Conservation (phyloP, 2,329 filamentous ascomycete genomes). For the Chalaropsis thielavioides region DNA sequence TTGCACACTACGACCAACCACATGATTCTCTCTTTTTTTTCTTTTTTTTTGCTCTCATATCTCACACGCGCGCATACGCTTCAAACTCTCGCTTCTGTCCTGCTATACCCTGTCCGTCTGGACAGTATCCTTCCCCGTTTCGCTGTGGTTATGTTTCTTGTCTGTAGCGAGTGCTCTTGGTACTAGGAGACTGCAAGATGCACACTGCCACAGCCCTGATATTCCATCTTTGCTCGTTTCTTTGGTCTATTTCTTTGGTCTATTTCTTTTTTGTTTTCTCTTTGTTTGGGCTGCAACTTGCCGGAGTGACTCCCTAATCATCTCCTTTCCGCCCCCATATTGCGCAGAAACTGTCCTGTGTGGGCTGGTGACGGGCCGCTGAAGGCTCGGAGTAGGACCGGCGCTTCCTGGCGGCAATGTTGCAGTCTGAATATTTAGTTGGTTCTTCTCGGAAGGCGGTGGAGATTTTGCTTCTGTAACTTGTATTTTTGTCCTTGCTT, state of each 20-base stretch:
- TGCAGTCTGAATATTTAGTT: background rate
- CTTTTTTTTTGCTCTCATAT: conserved; percentile 1
- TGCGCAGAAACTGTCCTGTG: background rate
- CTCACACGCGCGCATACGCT: background rate
- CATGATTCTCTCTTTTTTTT: conserved; percentile 1
- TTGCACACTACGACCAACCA: background rate
- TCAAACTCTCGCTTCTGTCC: background rate
- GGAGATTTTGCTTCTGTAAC: background rate
- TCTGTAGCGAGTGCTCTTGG: background rate
- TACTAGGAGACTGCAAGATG: background rate
- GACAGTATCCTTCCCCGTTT: background rate
- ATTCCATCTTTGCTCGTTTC: background rate
- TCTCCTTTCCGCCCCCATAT: background rate
- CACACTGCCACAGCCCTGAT: background rate
- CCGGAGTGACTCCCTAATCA: background rate
- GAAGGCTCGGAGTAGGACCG: background rate
- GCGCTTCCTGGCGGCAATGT: background rate
- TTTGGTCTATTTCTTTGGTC: background rate
- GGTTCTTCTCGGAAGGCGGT: background rate
- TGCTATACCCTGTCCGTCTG: no score
- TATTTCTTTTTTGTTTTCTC: conserved; percentile 2
- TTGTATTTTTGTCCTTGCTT: background rate
- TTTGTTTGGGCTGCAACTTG: background rate
- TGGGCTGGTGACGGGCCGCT: no score
- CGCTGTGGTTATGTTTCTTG: background rate